Evolutionary conservation across 768 basidiomycete genomes (phyloP), one percentile per base, ranked within the genome.

Genomic region (Lyophyllum semitale): DNA sequence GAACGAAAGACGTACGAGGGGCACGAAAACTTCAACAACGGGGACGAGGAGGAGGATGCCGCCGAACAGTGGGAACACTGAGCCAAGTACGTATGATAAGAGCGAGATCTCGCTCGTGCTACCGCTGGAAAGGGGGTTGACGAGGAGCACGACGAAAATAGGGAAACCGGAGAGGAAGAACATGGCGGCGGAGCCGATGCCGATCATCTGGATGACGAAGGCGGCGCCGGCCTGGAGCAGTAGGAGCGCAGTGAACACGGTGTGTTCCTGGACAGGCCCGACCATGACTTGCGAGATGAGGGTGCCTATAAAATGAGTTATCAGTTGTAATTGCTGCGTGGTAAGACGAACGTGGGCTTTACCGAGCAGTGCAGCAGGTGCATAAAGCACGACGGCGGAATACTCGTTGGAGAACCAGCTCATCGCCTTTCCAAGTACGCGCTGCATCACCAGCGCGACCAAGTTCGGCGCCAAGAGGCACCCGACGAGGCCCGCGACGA

Each of bases 1-100:
- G 40, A 44, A 6, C 12, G n/a, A n/a, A n/a, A 49, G 13, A 70
- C 82, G 48, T 58, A 90, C 90, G 64, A 97, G 70, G 8, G 96
- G 96, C 0, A 96, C 92, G 63, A 98, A 97, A 18, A 98, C 88
- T 42, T 95, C 91, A 38, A 92, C 61, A 2, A 89, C 83, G 5
- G 84, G 78, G 38, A 81, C 68, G 37, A 84, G 64, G 29, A 91
- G 64, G 61, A 89, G 77, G 0, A 79, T 70, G 20, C 89, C 87
- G 0, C 80, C 74, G 9, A 84, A 64, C 23, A 91, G 67, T 8
- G 84, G 85, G 38, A 82, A 65, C 11, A 74, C 53, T 70, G 83
- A 80, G 0, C 79, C 90, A 22, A 91, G 43, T 0, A 77, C 81
- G 63, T 95, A 94, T 2, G 81, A 81, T 72, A 76, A 73, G 38